These are phyloP conservation scores for Mikania micrantha DNA, from an alignment of 129 eudicot species.

Conservation along the genomic window DNA sequence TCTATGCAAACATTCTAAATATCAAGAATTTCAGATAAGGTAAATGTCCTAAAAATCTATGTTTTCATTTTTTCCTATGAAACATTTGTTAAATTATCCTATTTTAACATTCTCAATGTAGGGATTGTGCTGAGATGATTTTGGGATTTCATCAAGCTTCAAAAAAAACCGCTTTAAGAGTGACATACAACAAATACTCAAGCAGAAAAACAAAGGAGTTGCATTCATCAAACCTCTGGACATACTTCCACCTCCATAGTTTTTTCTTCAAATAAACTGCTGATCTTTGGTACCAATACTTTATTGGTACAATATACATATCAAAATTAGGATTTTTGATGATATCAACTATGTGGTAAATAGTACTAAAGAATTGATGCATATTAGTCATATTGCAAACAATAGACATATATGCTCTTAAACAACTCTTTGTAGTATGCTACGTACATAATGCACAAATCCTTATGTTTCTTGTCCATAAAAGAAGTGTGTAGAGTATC, in stretches of 20 bases:
- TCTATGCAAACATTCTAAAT: constrained; percentile 66
- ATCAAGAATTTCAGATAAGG: constrained; percentile 73
- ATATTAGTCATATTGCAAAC: too few species aligned
- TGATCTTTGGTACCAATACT: constrained; percentile 7
- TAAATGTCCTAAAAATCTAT: too few species aligned
- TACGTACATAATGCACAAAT: too few species aligned
- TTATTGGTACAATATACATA: too few species aligned
- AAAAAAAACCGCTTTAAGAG: constrained; percentile 40
- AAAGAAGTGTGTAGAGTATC: too few species aligned
- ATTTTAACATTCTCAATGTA: constrained; percentile 8
- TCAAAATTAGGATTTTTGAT: too few species aligned
- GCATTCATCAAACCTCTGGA: constrained; percentile 64
- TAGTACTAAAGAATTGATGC: too few species aligned
- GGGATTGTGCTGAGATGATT: constrained; percentile 79
- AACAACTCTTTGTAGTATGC: too few species aligned
- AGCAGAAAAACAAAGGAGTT: constrained; percentile 40
- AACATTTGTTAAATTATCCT: background rate
- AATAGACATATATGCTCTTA: too few species aligned
- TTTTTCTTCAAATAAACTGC: constrained; percentile 7
- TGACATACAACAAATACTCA: constrained; percentile 64
- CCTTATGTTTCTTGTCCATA: too few species aligned
- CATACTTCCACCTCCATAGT: constrained; percentile 37
- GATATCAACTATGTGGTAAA: too few species aligned
- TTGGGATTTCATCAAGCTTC: constrained; percentile 73
- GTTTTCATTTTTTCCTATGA: background rate